Evolutionary conservation across 2,329 filamentous ascomycete species (phyloP), one percentile per base, ranked within the genome.

Genomic region (Ceratocystis lukuohia): DNA sequence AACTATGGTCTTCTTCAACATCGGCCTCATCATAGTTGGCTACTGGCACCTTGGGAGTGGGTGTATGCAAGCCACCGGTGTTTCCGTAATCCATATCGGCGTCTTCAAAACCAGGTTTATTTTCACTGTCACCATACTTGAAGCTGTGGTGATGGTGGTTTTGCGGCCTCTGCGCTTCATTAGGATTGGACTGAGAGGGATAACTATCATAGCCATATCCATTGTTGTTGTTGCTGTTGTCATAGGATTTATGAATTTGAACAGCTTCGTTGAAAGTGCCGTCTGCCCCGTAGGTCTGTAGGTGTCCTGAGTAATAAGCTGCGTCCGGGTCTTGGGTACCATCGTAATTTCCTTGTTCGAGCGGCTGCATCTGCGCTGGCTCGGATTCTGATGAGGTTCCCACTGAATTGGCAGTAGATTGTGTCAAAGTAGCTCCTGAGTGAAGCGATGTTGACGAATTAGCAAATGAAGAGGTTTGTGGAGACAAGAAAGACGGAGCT

Each of bases 1-100:
- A 84, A 20, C 81, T 80, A 15, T 80, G 81, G 74, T 97, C 94
- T 74, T 97, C 94, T 70, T 96, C 94, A 1, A 90, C 93, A 73
- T 96, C 91, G 71, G 97, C 93, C 71, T 94, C 94, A 1, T 90
- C 93, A 73, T 96, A 91, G 71, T 97, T 93, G 71, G 93, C 96
- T 75, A 91, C 96, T 71, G 91, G 80, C 68, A 91, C 84, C 70
- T 91, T 83, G 5, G 80, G 80, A 62, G 80, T 84, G 1, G 92
- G 91, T 67, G 89, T 84, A 69, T 91, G 86, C 33, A 96, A 76
- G 1, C 94, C 94, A 50, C 93, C 94, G n/a, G 91, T 96, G 6
- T 89, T 92, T 62, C 85, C 88, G 61, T 90, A 91, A 74, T 97
- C 93, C 63, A 96, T 88, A 65, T 88, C 83, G 5, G 88, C 90